Evolutionary conservation across 2,329 filamentous ascomycete genomes (phyloP).

Genomic region (Bipolaris victoriae): DNA sequence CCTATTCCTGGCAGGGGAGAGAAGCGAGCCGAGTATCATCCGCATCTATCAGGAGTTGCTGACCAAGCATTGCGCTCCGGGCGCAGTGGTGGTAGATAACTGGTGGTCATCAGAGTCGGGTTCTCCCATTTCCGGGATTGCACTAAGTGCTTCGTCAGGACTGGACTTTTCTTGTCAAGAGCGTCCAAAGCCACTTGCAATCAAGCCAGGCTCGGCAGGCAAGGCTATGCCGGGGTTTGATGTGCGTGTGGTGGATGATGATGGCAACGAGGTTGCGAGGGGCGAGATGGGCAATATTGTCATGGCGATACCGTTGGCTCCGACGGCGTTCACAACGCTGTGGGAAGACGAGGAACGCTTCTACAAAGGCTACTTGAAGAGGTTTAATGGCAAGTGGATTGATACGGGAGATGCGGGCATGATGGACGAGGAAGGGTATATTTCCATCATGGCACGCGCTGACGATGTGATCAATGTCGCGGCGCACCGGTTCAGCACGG

Average conservation of each 20-base stretch:
- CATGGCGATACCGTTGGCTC: constrained; percentile 78
- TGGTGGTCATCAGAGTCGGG: constrained; percentile 78
- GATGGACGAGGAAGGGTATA: constrained; percentile 74
- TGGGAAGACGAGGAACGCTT: constrained; percentile 88
- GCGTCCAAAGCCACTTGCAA: constrained; percentile 58
- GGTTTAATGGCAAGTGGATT: constrained; percentile 82
- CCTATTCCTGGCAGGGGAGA: constrained; percentile 86
- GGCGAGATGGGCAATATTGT: constrained; percentile 93
- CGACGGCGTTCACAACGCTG: constrained; percentile 82
- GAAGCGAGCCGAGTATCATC: constrained; percentile 86
- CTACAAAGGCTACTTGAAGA: constrained; percentile 81
- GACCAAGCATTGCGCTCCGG: constrained; percentile 66
- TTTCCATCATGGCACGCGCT: constrained; percentile 67
- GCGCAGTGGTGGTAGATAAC: constrained; percentile 70
- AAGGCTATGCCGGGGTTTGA: constrained; percentile 93
- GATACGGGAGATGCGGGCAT: constrained; percentile 92
- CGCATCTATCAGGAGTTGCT: constrained; percentile 80
- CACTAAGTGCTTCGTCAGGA: constrained; percentile 67
- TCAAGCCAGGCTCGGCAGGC: constrained; percentile 86
- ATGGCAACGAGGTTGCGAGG: constrained; percentile 71
- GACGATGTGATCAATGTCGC: constrained; percentile 98
- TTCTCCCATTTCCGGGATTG: constrained; percentile 70
- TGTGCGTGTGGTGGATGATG: constrained; percentile 81
- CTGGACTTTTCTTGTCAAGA: constrained; percentile 56
- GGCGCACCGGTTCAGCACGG: constrained; percentile 86